Base-by-base conservation (phyloP, 2,329 filamentous ascomycete genomes). In the Diaporthe citri region DNA sequence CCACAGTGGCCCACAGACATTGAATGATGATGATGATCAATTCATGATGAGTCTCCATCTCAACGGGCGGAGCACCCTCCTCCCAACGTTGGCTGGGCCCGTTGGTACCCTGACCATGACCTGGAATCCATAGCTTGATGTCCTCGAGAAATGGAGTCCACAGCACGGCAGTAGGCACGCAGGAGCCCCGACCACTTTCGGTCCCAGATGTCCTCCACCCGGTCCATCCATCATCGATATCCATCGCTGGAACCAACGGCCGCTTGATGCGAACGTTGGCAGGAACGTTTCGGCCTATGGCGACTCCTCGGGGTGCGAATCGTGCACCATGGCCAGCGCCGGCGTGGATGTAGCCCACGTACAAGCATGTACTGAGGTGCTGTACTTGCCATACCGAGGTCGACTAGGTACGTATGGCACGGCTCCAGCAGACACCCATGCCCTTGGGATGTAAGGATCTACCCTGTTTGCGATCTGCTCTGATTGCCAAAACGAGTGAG, bases 401-500 rank as follows among this genome's bases (percentile, higher is more conserved):
- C 43, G 43, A 48, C 43, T 20, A 48, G 59, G 60, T 66, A 48
- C 43, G 9, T 13, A 17, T 17, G 12, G 57, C 25, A 31, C 64
- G 12, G 25, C 25, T 15, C n/a, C 64, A 55, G 15, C 22, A 28
- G 22, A 22, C 48, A 25, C 34, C 64, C 64, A 67, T 67, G 64
- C 60, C 20, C n/a, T 9, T 0, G 17, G 6, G 36, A n/a, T 56
- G 72, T 72, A 76, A 76, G 75, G 75, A 72, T 76, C 46, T 59
- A 52, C 75, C 72, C 73, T 76, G 73, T 22, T 64, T 22, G 28
- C 57, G 66, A 59, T 74, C 55, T 55, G n/a, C 70, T 43, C 60
- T 34, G 72, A 20, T 39, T 76, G 60, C 75, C 75, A 39, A 62
- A 75, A 72, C 46, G 72, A 69, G 71, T 39, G 67, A 76, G 75